Percentiles rank a stretch among this genome's conserved stretches.
Evolutionary conservation across 495 filamentous ascomycete species (phyloP).

Genomic region (Usnea hakonensis): DNA sequence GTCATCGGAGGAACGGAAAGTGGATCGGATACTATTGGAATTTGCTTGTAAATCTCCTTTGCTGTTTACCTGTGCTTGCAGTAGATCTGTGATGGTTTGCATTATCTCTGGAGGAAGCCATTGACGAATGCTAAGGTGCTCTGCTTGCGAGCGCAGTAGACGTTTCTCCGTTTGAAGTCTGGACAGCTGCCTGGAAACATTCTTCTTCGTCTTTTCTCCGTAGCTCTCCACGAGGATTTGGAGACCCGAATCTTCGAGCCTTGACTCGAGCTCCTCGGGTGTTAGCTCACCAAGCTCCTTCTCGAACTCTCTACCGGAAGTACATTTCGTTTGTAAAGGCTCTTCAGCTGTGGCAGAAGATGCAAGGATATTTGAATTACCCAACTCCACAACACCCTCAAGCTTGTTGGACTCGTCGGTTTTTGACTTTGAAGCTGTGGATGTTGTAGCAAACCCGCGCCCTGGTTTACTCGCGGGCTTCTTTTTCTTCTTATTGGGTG

Average conservation of each 20-base stretch:
- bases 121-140: conserved; percentile 57
- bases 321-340: background rate
- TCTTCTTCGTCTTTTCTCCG: conserved; percentile 57
- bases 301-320: conserved; percentile 6
- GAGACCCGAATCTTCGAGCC: conserved; percentile 73
- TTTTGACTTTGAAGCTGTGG: conserved; percentile 66
- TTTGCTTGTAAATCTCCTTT: conserved; percentile 28
- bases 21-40: conserved; percentile 14
- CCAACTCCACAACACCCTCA: background rate
- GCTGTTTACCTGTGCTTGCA: conserved; percentile 27
- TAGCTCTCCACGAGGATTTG: conserved; percentile 78
- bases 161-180: conserved; percentile 74
- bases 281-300: conserved; percentile 47
- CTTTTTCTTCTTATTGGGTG: conserved; percentile 74
- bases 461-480: conserved; percentile 78
- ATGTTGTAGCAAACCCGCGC: conserved; percentile 87
- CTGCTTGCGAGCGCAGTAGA: conserved; percentile 64
- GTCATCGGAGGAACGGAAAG: conserved; percentile 45
- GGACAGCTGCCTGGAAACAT: conserved; percentile 58
- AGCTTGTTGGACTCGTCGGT: background rate
- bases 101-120: conserved; percentile 78
- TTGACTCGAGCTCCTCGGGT: conserved; percentile 76
- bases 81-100: conserved; percentile 59
- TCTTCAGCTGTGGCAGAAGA: background rate
- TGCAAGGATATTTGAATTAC: background rate